A percentile compares a stretch with the other conserved stretches of the same genome.
Evolutionary conservation across 441 rosid species (phyloP).

Genomic region (Gossypium gossypioides): DNA sequence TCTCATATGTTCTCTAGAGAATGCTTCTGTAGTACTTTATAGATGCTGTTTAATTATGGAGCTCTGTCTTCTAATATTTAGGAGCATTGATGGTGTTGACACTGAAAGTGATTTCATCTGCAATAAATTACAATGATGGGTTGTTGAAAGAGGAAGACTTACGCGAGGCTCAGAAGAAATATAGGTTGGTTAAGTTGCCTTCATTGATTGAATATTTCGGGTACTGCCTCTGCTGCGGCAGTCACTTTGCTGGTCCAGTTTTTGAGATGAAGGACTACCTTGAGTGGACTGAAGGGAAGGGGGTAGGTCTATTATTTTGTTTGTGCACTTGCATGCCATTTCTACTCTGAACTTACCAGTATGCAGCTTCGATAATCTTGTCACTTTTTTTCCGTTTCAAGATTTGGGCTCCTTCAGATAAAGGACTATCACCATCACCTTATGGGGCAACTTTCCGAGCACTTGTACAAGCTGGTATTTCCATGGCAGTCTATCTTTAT

Average conservation of each 20-base stretch:
- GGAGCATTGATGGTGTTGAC: slow-evolving; percentile 96
- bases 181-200: slow-evolving; percentile 55
- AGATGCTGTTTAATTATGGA: slow-evolving; percentile 6
- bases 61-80: slow-evolving; percentile 17
- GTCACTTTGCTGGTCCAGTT: slow-evolving; percentile 94
- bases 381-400: slow-evolving; percentile 22
- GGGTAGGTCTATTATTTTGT: slow-evolving; percentile 39
- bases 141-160: slow-evolving; percentile 66
- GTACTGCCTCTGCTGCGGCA: slow-evolving; percentile 87
- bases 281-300: slow-evolving; percentile 77
- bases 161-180: slow-evolving; percentile 65
- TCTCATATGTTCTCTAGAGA: neutral
- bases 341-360: neutral
- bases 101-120: slow-evolving; percentile 83
- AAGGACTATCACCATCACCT: slow-evolving; percentile 35
- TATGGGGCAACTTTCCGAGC: slow-evolving; percentile 59
- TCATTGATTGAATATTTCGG: slow-evolving; percentile 77
- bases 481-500: slow-evolving; percentile 74
- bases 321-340: slow-evolving; percentile 9
- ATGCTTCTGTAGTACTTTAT: neutral
- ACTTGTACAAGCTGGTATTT: slow-evolving; percentile 61
- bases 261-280: slow-evolving; percentile 90
- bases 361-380: slow-evolving; percentile 11
- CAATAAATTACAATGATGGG: slow-evolving; percentile 86
- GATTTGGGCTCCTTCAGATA: slow-evolving; percentile 53